Base-by-base conservation (phyloP, 805 yeast species). In the Zygosaccharomyces siamensis region DNA sequence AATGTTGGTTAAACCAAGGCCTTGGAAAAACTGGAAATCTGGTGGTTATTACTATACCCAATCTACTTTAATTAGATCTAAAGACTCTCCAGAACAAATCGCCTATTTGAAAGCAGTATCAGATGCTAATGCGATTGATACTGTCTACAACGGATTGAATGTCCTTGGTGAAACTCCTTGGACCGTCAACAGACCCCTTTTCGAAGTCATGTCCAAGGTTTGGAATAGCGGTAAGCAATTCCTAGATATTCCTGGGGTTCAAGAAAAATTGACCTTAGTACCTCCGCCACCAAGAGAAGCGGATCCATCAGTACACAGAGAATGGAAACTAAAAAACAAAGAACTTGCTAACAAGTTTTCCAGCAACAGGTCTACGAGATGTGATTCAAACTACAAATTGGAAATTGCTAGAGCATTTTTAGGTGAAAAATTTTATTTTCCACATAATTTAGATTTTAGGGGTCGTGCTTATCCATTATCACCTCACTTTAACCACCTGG, bases 321-420 rank as follows among this genome's bases (percentile, higher is more conserved):
- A 80, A 43, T 87, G 93, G 78, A 82, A 82, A 56, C 72, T 80
- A 24, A 67, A 72, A 43, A 79, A 86, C 49, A 82, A 81, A 48
- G 74, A 72, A 32, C 58, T 79, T 7, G 74, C 81, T 18, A 78
- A 81, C 54, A 83, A 79, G 38, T 82, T 81, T 51, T 79, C 86
- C 8, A 73, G 84, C 20, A 74, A 77, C 53, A 81, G 93, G 66
- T 90, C 98, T 0, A 86, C 84, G 64, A 80, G 99, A 66, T 93
- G 99, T 71, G 97, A 90, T 67, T 76, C 87, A 53, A 92, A 93
- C 65, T 93, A 93, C 67, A 93, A 89, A 65, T 70, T 93, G 45
- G 99, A 93, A 67, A 89, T 93, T 62, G 98, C 99, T 0, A 77
- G 98, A 55, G 97, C 96, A 0, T 89, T 84, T 67, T 69, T 85